Base-by-base conservation (phyloP, 2,329 filamentous ascomycete genomes). In the Colletotrichum sidae region DNA sequence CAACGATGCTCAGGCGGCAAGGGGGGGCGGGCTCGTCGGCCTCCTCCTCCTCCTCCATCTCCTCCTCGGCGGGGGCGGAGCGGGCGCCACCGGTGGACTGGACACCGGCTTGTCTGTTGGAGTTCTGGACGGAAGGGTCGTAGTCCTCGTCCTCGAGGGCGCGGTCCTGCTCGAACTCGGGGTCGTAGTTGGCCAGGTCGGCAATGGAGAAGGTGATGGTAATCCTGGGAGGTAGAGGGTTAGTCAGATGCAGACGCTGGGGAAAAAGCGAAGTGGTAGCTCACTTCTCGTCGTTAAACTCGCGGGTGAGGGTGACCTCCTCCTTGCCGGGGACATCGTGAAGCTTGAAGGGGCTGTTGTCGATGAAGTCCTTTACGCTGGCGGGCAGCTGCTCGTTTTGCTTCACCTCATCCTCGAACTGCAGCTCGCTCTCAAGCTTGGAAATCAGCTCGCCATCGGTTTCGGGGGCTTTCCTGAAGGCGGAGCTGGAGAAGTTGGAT, bases 201-300 rank as follows among this genome's bases (percentile, higher is more conserved):
- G 91, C 89, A 73, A 96, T 92, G 70, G 91, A 93, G 82, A 97
- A 96, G 69, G 89, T 88, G 69, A 97, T 87, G 68, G 90, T 90
- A 81, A 95, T 92, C 72, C 89, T 41, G 76, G 56, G 15, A 25
- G 25, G 25, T 25, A 25, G 25, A 5, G 25, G 25, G 25, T 25
- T 25, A 25, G 25, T 25, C 25, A 25, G 25, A 25, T 25, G 25
- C 25, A 25, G 25, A 25, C 25, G 25, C 3, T 42, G 45, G 34
- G 9, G 17, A 33, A 46, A 33, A 15, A 13, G 51, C 12, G 13
- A 11, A 9, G 2, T 33, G 38, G 8, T 68, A 54, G 79, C 89
- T 80, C 80, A 96, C 93, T 90, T 93, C 84, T 99, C 96, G 69
- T 97, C 90, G 73, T 92, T 92, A 74, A 92, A 95, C 69, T 87